Conservation (phyloP, 1,284 basidiomycete species). For the Ustanciosporium gigantosporum region DNA sequence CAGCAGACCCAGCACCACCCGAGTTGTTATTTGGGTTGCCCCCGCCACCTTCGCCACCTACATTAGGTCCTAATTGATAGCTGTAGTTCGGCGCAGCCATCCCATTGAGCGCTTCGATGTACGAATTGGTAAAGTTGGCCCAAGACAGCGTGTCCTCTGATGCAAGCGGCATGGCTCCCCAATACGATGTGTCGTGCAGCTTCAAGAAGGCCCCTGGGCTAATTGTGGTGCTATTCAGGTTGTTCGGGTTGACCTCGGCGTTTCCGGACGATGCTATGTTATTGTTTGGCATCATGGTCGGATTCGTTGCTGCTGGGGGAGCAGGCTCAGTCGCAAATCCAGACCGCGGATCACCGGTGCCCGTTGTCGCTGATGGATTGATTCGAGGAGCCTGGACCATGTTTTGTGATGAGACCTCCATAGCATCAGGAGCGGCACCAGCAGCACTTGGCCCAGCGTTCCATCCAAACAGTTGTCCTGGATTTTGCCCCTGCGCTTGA, state of each 20-base stretch:
- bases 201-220: conserved; percentile 30
- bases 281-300: not conserved
- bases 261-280: too few relatives aligned
- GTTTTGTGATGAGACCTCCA: too few relatives aligned
- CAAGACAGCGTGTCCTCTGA: conserved; percentile 35
- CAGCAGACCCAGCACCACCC: too few relatives aligned
- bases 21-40: too few relatives aligned
- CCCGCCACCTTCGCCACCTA: too few relatives aligned
- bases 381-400: not conserved
- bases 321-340: not conserved
- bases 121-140: conserved; percentile 40
- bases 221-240: conserved; percentile 1
- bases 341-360: not conserved
- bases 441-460: conserved; percentile 2
- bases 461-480: conserved; percentile 17
- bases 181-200: conserved; percentile 40
- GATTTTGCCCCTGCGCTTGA: conserved; percentile 21
- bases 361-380: too few relatives aligned
- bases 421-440: not conserved
- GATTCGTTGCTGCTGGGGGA: not conserved
- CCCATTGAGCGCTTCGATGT: conserved; percentile 38
- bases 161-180: conserved; percentile 38
- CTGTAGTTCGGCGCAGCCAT: conserved; percentile 10
- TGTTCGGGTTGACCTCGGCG: not conserved
- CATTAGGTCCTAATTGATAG: too few relatives aligned